Evolutionary conservation across 768 basidiomycete genomes (phyloP), one percentile per base, ranked within the genome.

Genomic region (Candolleomyces eurysporus): DNA sequence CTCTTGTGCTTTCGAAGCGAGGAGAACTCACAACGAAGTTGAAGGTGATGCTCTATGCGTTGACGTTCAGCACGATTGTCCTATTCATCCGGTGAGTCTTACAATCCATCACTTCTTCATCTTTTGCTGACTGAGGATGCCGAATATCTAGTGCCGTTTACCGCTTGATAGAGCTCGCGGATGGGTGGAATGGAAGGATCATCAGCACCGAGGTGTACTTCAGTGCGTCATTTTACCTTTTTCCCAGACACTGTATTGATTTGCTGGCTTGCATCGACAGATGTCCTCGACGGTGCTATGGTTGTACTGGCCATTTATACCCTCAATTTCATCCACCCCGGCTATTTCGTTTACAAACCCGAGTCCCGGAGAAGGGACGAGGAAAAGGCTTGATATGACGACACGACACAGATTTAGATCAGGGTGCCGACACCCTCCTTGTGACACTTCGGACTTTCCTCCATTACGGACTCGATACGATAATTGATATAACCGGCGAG

Each of bases 241-340:
- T 5, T 36, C 6, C 10, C 21, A 42, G 6, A 16, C 31, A 17
- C 2, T 2, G 5, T 9, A 2, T 17, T 54, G 31, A 54, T 8
- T 32, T 14, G 32, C 30, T 19, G 52, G 11, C 31, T 31, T 22
- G 36, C 11, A 3, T 8, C 54, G 39, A 3, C 63, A 84, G 83
- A 83, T 65, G 71, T 79, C 9, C 72, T 85, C 22, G 84, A 85
- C 66, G 84, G 80, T 17, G 74, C 70, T 1, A 81, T 83, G 76
- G 73, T 85, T 46, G 68, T 74, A 9, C 63, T 84, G 16, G 82
- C 83, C 4, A 78, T 84, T 65, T 80, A 75, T 61, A 75, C 77
- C 2, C 67, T 82, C 49, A 83, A 82, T 69, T 54, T 82, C 58
- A 69, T 78, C 57, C 80, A 83, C 63, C 83, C 84, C 6, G 79